Evolutionary conservation across 2,329 filamentous ascomycete genomes (phyloP), one percentile per base, ranked within the genome.

Genomic region (Pyricularia grisea): DNA sequence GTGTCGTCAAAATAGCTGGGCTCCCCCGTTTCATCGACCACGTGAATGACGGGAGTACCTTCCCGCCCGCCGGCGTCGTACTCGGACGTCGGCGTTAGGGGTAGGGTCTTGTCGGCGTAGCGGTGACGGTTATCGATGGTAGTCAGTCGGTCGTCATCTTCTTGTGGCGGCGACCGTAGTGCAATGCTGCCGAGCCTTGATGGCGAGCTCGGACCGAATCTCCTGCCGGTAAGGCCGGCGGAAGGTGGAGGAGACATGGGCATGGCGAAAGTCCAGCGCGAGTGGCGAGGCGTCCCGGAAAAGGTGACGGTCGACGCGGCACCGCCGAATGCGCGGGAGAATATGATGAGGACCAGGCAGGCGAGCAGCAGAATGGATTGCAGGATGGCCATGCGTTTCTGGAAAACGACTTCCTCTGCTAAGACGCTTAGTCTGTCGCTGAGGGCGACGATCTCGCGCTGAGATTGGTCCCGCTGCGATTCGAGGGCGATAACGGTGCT

Each of bases 401-500:
- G 89, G 73, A 91, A 91, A 50, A 90, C 86, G 28, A 98, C 87
- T 78, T 99, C 95, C 75, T 98, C 94, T n/a, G 94, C 94, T 12
- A 99, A 85, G 36, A 98, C 84, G 70, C 92, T 94, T 60, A 99
- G 86, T 28, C 95, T 87, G 10, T 88, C 82, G 74, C 90, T 92
- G 68, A 98, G 84, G 3, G 94, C 94, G 61, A 93, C 84, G 70
- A 97, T 90, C 76, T 98, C 94, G 69, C 88, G 86, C 75, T 94
- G 88, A 20, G 92, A 92, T 73, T 93, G 90, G 75, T 97, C 91
- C 61, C 93, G 89, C 77, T 97, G 94, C 61, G 89, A 90, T 77
- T 97, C 93, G 17, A 98, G 87, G 33, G 96, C 94, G 69, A 97
- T 90, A 27, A 97, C 90, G 12, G 96, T 97, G 25, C 92, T 94